Evolutionary conservation across 2,329 filamentous ascomycete genomes (phyloP), one percentile per base, ranked within the genome.

Genomic region (Diaporthe sp.): DNA sequence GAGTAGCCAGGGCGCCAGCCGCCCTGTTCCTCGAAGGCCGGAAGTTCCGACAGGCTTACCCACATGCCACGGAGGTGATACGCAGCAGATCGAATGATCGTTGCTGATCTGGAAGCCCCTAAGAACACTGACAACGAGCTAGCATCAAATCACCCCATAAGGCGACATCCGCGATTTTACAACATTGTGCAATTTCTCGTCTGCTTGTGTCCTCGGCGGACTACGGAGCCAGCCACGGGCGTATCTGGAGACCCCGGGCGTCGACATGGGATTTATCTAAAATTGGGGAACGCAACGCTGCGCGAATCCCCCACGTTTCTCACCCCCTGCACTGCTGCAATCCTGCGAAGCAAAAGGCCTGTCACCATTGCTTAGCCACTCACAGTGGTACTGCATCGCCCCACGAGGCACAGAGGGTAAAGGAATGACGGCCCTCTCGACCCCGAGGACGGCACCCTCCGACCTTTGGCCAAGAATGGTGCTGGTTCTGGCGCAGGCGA

Each of bases 231-330:
- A 70, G 17, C 49, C n/a, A 51, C 34, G 44, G 47, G 44, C 37
- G 51, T 55, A 42, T 55, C 44, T 55, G 58, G 71, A 65, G 25
- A 51, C 58, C 37, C 58, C 37, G 9, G 37, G 37, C 9, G 58
- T 73, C n/a, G 49, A 73, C 37, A 60, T 49, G 71, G 71, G 58
- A 44, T 31, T 31, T 22, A 31, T 73, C 61, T 63, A 65, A 73
- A 65, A 53, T 73, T 73, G 58, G 47, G 71, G 49, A 51, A 60
- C 28, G 44, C 58, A 55, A 72, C 53, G 55, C 44, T 42, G 37
- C 42, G 71, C 58, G 51, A 73, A 73, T 73, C 71, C 71, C 71
- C 71, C 71, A 73, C 71, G 71, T 55, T 47, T 57, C 31, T 25
- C 25, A 31, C 37, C 61, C 57, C 47, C 53, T 31, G 34, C 57